A percentile compares a stretch with the other conserved stretches of the same genome.
phyloP scores from a whole-genome alignment of 352 stramenopile species.

The Globisporangium heterothallicum region DNA sequence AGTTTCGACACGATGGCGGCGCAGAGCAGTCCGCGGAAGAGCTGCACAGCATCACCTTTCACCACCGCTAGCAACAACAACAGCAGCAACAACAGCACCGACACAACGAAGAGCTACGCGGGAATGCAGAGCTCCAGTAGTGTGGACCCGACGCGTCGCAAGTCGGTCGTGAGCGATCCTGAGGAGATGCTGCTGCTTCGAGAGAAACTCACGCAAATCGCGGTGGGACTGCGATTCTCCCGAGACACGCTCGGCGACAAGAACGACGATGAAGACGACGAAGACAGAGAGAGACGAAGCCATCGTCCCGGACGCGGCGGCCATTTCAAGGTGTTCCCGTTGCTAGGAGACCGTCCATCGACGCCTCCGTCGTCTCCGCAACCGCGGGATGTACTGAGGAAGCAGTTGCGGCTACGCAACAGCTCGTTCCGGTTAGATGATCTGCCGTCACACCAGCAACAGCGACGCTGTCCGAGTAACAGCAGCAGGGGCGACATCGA shows the following conservation, averaged over 20 bases:
- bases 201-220: conserved; percentile 74
- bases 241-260: conserved; percentile 19
- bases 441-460: conserved; percentile 11
- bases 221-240: conserved; percentile 24
- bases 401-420: conserved; percentile 52
- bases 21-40: conserved; percentile 24
- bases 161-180: conserved; percentile 50
- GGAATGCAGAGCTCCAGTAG: neutral
- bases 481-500: conserved; percentile 6
- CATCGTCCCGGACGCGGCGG: conserved; percentile 3
- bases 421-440: conserved; percentile 24
- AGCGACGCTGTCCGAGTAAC: conserved; percentile 17
- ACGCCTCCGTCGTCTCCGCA: conserved; percentile 78
- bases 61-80: neutral
- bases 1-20: conserved; percentile 21
- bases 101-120: neutral
- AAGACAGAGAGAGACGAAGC: conserved; percentile 13
- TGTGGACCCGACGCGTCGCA: conserved; percentile 21
- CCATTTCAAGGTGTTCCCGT: conserved; percentile 47
- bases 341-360: conserved; percentile 36
- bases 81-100: neutral
- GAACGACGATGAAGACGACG: conserved; percentile 16
- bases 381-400: conserved; percentile 64
- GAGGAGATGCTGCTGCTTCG: conserved; percentile 65
- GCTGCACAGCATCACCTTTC: neutral